These are phyloP conservation scores for Yarrowia sp. DNA, from an alignment of 805 yeast genomes.

Conservation along the genomic window DNA sequence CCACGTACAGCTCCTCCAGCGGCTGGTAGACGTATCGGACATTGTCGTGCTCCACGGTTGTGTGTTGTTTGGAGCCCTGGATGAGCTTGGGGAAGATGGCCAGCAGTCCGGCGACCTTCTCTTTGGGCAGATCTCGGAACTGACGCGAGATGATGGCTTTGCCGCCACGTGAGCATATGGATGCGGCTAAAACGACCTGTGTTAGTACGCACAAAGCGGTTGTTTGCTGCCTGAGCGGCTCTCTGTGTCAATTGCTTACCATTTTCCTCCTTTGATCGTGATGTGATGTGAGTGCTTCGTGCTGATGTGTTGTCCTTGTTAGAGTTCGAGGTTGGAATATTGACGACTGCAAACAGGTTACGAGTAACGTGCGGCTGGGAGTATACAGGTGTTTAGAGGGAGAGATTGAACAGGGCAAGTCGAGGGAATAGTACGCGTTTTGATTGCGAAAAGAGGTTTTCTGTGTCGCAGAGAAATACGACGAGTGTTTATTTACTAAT, in stretches of 20 bases:
- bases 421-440: too few relatives aligned
- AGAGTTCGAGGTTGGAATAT: conserved; percentile 32
- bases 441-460: too few relatives aligned
- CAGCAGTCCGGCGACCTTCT: conserved; percentile 82
- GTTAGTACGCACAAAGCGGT: conserved; percentile 1
- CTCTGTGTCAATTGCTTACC: conserved; percentile 22
- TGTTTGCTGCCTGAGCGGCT: not conserved
- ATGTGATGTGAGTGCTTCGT: conserved; percentile 16
- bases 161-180: conserved; percentile 92
- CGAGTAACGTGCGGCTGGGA: conserved; percentile 29
- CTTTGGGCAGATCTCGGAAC: conserved; percentile 82
- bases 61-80: conserved; percentile 78
- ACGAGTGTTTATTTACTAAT: too few relatives aligned
- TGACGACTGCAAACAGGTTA: conserved; percentile 28
- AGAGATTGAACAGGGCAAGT: too few relatives aligned
- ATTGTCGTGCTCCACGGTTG: conserved; percentile 89
- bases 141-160: conserved; percentile 92
- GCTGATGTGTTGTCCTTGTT: conserved; percentile 39
- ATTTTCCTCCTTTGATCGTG: conserved; percentile 38
- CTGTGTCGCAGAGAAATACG: too few relatives aligned
- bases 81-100: conserved; percentile 85
- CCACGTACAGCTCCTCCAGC: conserved; percentile 89
- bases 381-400: too few relatives aligned
- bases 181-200: conserved; percentile 71
- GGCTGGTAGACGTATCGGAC: conserved; percentile 96